phyloP scores from a whole-genome alignment of 2,329 filamentous ascomycete species.

The Metarhizium album region DNA sequence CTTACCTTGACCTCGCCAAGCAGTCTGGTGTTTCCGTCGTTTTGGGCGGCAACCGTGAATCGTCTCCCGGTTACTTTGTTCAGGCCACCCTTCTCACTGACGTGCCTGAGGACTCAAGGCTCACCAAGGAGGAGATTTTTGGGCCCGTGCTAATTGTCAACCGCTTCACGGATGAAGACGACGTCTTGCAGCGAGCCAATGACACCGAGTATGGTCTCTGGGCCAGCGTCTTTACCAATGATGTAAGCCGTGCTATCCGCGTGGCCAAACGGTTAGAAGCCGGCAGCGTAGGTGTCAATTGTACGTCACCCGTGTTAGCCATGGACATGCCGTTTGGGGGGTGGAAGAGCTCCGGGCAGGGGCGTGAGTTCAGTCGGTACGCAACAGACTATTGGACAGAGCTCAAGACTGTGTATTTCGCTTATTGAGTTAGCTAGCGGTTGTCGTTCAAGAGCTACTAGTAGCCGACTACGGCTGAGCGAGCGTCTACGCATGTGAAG shows the following conservation, averaged over 20 bases:
- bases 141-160: conserved; percentile 51
- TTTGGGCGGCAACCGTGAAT: conserved; percentile 9
- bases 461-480: too few species aligned
- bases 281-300: conserved; percentile 51
- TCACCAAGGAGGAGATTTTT: conserved; percentile 53
- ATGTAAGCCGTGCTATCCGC: conserved; percentile 34
- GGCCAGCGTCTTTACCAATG: conserved; percentile 44
- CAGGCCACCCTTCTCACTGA: conserved; percentile 20
- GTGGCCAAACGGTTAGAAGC: conserved; percentile 43
- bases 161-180: conserved; percentile 24
- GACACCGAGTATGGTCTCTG: conserved; percentile 45
- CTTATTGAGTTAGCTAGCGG: too few species aligned
- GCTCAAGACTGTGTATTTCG: too few species aligned
- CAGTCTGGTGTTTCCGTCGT: conserved; percentile 19
- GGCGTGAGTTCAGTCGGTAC: background rate
- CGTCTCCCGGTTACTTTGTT: conserved; percentile 16
- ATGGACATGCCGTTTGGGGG: conserved; percentile 14
- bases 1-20: conserved; percentile 35
- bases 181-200: conserved; percentile 23
- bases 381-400: too few species aligned
- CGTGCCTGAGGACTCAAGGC: conserved; percentile 21
- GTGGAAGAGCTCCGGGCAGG: conserved; percentile 11
- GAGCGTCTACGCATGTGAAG: too few species aligned
- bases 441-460: too few species aligned
- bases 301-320: conserved; percentile 13